These are phyloP conservation scores for Hagleromyces aurorensis DNA, from an alignment of 805 yeast genomes.

Conservation along the genomic window DNA sequence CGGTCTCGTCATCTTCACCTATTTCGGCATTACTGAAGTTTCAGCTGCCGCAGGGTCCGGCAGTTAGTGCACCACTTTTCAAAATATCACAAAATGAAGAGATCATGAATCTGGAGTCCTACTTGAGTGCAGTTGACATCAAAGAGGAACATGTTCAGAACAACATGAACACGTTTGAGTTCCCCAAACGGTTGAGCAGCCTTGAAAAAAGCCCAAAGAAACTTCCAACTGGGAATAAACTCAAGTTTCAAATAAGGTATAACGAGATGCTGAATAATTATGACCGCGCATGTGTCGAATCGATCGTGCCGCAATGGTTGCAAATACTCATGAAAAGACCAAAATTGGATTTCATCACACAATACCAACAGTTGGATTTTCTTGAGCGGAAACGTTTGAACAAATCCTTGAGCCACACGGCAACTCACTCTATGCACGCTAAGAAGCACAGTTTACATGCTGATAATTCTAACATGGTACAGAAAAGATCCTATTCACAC, in stretches of 20 bases:
- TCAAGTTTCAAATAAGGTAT: conserved; percentile 22
- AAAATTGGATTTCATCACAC: conserved; percentile 32
- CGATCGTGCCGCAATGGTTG: conserved; percentile 50
- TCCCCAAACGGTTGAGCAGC: conserved; percentile 4
- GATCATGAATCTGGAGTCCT: conserved; percentile 24
- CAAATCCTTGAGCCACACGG: conserved; percentile 17
- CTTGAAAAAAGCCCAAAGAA: conserved; percentile 1
- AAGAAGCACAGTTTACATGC: too few species aligned
- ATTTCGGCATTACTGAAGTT: conserved; percentile 27
- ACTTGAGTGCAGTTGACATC: conserved; percentile 26
- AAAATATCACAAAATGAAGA: conserved; percentile 28
- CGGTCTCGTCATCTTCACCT: conserved; percentile 28
- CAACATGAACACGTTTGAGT: conserved; percentile 8
- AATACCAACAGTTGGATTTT: conserved; percentile 60
- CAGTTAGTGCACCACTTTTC: conserved; percentile 18
- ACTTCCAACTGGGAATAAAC: conserved; percentile 8
- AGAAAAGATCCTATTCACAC: conserved; percentile 19
- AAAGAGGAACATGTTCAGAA: conserved; percentile 19
- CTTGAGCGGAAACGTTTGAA: conserved; percentile 63
- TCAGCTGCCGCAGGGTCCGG: conserved; percentile 29
- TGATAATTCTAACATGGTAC: too few species aligned
- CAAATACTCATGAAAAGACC: conserved; percentile 21
- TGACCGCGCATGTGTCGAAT: conserved; percentile 13
- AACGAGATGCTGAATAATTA: conserved; percentile 10
- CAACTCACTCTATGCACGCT: conserved; percentile 39